A percentile compares a stretch with the other conserved stretches of the same genome.
These are phyloP conservation scores for Triticum urartu DNA, from an alignment of 176 grass and related monocot genomes.

Conservation along the genomic window DNA sequence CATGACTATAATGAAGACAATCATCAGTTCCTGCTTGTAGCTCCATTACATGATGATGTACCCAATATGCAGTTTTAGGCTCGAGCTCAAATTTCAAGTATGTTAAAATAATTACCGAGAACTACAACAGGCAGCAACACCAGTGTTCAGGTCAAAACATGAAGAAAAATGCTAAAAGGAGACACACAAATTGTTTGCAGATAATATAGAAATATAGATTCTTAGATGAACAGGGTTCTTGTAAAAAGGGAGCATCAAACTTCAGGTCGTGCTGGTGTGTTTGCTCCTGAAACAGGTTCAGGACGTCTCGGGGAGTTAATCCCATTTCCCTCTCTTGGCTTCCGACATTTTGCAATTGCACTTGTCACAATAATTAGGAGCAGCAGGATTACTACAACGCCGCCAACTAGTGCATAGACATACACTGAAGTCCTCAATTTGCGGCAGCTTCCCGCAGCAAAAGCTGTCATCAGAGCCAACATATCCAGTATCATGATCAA, in stretches of 20 bases:
- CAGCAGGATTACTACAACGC: not conserved
- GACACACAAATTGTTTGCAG: not conserved
- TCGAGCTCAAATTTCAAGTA: not conserved
- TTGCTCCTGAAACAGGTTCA: not conserved
- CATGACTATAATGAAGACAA: not conserved
- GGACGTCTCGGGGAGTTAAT: not conserved
- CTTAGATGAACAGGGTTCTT: not conserved
- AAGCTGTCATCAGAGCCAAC: conserved; percentile 42
- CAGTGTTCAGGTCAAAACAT: not conserved
- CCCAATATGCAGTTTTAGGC: not conserved
- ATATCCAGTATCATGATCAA: conserved; percentile 39
- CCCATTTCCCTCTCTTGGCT: not conserved
- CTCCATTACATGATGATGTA: not conserved
- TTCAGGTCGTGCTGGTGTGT: not conserved
- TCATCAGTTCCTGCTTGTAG: not conserved
- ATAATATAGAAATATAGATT: not conserved
- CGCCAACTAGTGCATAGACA: not conserved
- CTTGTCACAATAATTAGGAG: not conserved
- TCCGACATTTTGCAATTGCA: not conserved
- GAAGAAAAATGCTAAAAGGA: not conserved
- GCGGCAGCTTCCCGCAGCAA: conserved; percentile 47
- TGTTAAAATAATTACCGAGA: not conserved
- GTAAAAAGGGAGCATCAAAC: not conserved
- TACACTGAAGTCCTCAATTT: conserved; percentile 36
- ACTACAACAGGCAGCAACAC: not conserved